A percentile compares a stretch with the other conserved stretches of the same genome.
Conservation (phyloP, 1,284 basidiomycete species). For the Rhodotorula sp. region DNA sequence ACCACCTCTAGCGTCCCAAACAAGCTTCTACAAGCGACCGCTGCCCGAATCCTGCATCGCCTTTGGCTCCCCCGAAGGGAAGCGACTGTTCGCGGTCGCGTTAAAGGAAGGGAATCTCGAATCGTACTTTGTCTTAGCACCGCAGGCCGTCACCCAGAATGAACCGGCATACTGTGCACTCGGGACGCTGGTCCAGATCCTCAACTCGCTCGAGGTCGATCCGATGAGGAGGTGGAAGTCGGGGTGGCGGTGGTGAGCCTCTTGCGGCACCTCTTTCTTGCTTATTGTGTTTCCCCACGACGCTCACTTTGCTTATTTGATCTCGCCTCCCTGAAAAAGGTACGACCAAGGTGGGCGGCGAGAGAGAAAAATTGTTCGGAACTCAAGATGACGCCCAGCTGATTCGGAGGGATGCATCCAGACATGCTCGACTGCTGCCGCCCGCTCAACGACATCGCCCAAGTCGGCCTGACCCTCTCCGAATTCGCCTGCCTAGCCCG, state of each 20-base stretch:
- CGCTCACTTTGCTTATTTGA: neutral
- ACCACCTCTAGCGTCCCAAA: neutral
- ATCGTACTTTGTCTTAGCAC: constrained; percentile 42
- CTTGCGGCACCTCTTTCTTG: too few relatives aligned
- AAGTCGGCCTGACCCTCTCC: constrained; percentile 42
- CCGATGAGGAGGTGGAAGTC: constrained; percentile 42
- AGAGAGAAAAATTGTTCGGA: too few relatives aligned
- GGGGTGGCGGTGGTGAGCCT: constrained; percentile 41
- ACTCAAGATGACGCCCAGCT: too few relatives aligned
- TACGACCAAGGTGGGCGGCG: constrained; percentile 37
- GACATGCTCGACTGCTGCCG: constrained; percentile 45
- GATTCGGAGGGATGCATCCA: neutral
- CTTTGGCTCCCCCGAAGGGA: constrained; percentile 39
- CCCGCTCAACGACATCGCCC: constrained; percentile 37
- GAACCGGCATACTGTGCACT: constrained; percentile 44
- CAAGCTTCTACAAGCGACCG: constrained; percentile 44
- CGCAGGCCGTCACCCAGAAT: constrained; percentile 41
- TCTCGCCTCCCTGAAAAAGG: constrained; percentile 32
- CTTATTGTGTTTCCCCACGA: neutral
- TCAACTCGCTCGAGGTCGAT: constrained; percentile 45
- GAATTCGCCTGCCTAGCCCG: constrained; percentile 45
- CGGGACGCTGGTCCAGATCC: constrained; percentile 43
- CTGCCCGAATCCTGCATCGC: constrained; percentile 39
- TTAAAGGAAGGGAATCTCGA: constrained; percentile 41
- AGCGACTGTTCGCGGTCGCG: constrained; percentile 37